Base-by-base conservation (phyloP, 164 flowering plant species). In the Tetrastigma voinierianum region DNA sequence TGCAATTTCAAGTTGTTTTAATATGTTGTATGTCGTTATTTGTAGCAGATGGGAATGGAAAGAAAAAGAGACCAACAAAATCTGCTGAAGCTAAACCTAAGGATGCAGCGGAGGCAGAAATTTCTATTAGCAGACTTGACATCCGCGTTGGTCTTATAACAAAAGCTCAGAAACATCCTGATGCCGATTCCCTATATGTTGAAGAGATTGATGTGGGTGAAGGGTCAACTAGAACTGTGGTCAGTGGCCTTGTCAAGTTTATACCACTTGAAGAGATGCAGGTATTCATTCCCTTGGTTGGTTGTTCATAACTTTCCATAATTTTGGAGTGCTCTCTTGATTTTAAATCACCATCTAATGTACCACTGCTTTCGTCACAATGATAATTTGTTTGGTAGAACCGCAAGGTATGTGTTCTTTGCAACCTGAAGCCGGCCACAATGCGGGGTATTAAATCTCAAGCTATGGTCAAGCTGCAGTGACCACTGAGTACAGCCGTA, bases 121-220 rank as follows among this genome's bases (percentile, higher is more conserved):
- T 90, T 53, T 60, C 96, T 24, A 76, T 95, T 61, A 64, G 89
- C 46, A 87, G 96, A 81, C 87, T 95, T 63, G 96, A 95, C 78
- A 85, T 95, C 51, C 97, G 98, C 53, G 96, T 95, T 67, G 98
- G 97, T 21, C 85, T 89, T 46, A 95, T 95, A 55, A 83, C 80
- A 7, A 87, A 84, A 69, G 97, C 80, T 68, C 76, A 85, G 79
- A 90, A 86, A 73, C 98, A 95, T 82, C 97, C 97, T 24, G 94
- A 89, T 83, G 97, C 98, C 51, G 97, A 95, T 76, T 82, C 97
- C 18, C 75, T 95, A 18, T 95, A 90, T 62, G 91, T 95, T n/a
- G 98, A 95, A 83, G 94, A 92, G 81, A 95, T 95, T 56, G 97
- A 95, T 66, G 88, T 95, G 58, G 98, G 98, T 67, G 98, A 88